Evolutionary conservation across 257 asterid species (phyloP), one percentile per base, ranked within the genome.

Genomic region (Nicotiana noctiflora): DNA sequence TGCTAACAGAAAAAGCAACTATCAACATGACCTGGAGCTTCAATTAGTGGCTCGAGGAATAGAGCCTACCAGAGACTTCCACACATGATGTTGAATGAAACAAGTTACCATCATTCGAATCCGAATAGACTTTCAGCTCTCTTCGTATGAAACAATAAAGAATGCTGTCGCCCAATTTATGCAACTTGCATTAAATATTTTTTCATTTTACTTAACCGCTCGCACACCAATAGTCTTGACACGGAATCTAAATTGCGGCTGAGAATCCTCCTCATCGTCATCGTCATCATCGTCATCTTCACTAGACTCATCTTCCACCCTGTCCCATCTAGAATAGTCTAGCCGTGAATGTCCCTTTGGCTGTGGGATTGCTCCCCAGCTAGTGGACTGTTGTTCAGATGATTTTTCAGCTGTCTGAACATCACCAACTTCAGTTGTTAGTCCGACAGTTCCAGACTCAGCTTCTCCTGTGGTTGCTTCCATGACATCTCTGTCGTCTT

Each of bases 271-370:
- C 0, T 81, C 90, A 3, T 89, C 92, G 4, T 87, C 93, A 4
- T 87, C 89, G 1, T 85, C 88, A 0, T 87, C 88, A 3, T 89
- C 95, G 0, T 92, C 96, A 34, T 92, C 99, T 67, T 93, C 97
- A 34, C 94, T 90, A 4, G 98, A 91, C 82, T 86, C 97, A 84
- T 90, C 96, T 80, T 90, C 93, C 68, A 94, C 98, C 12, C 88
- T 87, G 81, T 96, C 98, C 99, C 99, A 96, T 80, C 95, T 90
- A 8, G 99, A 96, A 89, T 96, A 96, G 86, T 92, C 99, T 76
- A 94, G 98, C 82, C 90, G 89, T 57, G 98, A 90, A 82, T 96
- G 97, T 55, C 98, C 98, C 86, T 94, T 96, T 10, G 98, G 98
- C 84, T 94, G 92, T 10, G 97, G 95, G 61, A 92, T 87, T 51